Evolutionary conservation across 2,329 filamentous ascomycete genomes (phyloP).

Genomic region (Epichloe scottii): DNA sequence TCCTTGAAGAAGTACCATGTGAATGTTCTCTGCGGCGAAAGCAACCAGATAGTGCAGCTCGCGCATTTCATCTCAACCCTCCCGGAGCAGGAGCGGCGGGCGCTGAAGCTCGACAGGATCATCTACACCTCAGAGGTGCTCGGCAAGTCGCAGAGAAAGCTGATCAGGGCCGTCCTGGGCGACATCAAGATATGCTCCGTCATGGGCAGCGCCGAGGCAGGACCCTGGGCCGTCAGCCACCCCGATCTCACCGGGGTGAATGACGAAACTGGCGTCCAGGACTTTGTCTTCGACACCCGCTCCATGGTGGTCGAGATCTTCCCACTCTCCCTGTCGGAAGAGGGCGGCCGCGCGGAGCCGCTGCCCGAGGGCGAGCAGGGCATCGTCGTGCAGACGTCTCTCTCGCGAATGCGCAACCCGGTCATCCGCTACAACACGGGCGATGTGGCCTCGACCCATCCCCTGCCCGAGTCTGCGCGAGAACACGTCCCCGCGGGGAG

Average conservation of each 20-base stretch:
- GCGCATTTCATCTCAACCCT: slow-evolving; percentile 23
- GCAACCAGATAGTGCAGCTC: slow-evolving; percentile 24
- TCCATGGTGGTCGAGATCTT: slow-evolving; percentile 25
- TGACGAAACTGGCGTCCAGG: slow-evolving; percentile 7
- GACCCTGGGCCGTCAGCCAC: slow-evolving; percentile 23
- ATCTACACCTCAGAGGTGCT: slow-evolving; percentile 33
- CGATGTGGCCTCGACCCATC: slow-evolving; percentile 27
- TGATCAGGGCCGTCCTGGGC: slow-evolving; percentile 19
- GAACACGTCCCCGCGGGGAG: slow-evolving; percentile 10
- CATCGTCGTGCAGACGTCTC: slow-evolving; percentile 26
- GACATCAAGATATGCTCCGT: slow-evolving; percentile 25
- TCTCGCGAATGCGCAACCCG: slow-evolving; percentile 28
- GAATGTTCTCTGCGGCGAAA: slow-evolving; percentile 27
- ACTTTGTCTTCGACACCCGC: slow-evolving; percentile 28
- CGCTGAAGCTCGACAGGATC: slow-evolving; percentile 25
- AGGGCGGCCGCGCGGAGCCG: not conserved
- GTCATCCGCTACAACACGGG: slow-evolving; percentile 30
- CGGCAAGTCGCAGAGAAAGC: slow-evolving; percentile 18
- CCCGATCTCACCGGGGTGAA: slow-evolving; percentile 15
- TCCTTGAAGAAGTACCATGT: slow-evolving; percentile 19
- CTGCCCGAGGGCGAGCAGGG: slow-evolving; percentile 19
- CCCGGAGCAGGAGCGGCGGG: slow-evolving; percentile 2
- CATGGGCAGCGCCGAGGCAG: slow-evolving; percentile 29
- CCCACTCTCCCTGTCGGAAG: slow-evolving; percentile 10
- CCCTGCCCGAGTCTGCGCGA: slow-evolving; percentile 12